Evolutionary conservation across 2,329 filamentous ascomycete genomes (phyloP).

Genomic region (Elsinoe ampelina): DNA sequence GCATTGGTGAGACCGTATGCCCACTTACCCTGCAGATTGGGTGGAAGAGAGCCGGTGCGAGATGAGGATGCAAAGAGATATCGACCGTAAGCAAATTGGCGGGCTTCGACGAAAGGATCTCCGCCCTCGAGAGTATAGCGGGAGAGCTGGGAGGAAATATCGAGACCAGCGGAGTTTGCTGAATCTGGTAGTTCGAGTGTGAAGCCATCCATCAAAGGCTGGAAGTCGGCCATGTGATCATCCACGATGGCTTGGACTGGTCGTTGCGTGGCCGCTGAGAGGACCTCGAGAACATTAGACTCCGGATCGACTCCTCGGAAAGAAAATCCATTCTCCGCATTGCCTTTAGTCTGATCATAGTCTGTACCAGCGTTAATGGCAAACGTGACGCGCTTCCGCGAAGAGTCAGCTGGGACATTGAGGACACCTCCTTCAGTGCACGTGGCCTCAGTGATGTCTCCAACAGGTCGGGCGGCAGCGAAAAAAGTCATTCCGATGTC

Average conservation of each 20-base stretch:
- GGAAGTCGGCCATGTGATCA: slow-evolving; percentile 36
- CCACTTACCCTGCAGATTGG: slow-evolving; percentile 51
- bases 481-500: slow-evolving; percentile 40
- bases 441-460: slow-evolving; percentile 14
- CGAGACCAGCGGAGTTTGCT: slow-evolving; percentile 30
- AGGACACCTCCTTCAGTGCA: slow-evolving; percentile 23
- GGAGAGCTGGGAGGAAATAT: slow-evolving; percentile 18
- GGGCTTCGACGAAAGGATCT: slow-evolving; percentile 44
- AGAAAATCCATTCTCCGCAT: slow-evolving; percentile 34
- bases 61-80: slow-evolving; percentile 49
- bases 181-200: slow-evolving; percentile 39
- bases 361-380: slow-evolving; percentile 40
- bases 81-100: slow-evolving; percentile 46
- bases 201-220: slow-evolving; percentile 33
- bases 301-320: slow-evolving; percentile 43
- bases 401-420: slow-evolving; percentile 23
- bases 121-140: not conserved
- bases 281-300: slow-evolving; percentile 28
- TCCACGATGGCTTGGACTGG: slow-evolving; percentile 25
- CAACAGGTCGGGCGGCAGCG: slow-evolving; percentile 28
- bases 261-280: slow-evolving; percentile 28
- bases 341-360: slow-evolving; percentile 44
- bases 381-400: slow-evolving; percentile 26
- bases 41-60: slow-evolving; percentile 42
- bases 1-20: slow-evolving; percentile 36